Evolutionary conservation across 2,329 filamentous ascomycete species (phyloP).

Genomic region (Colletotrichum kahawae): DNA sequence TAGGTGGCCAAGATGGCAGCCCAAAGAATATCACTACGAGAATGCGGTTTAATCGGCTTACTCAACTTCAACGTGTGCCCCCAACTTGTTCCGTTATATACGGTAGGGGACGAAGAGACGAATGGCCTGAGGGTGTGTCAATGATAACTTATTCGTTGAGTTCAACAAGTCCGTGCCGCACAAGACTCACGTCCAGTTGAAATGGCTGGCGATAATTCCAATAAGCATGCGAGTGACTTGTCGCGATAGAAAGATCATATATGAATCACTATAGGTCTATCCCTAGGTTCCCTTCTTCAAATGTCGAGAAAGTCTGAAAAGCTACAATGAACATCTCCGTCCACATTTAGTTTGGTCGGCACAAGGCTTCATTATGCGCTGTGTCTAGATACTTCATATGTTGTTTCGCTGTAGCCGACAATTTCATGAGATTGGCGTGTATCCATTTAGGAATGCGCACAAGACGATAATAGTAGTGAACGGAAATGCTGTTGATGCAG

Average conservation of each 20-base stretch:
- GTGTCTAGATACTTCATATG: rapidly evolving
- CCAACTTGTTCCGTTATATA: background rate
- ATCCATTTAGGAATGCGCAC: background rate
- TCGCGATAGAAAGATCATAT: too few species aligned
- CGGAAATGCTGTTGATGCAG: background rate
- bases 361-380: background rate
- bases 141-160: background rate
- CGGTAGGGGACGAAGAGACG: background rate
- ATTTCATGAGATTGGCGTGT: background rate
- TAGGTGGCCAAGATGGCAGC: too few species aligned
- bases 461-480: background rate
- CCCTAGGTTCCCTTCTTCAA: background rate
- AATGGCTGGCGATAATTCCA: background rate
- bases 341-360: too few species aligned
- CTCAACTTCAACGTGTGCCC: background rate
- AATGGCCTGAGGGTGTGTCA: background rate
- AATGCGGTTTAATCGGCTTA: background rate
- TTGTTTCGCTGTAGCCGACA: background rate
- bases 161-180: background rate
- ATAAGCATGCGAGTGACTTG: background rate
- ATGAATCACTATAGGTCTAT: too few species aligned
- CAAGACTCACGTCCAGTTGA: background rate
- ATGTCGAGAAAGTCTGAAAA: too few species aligned
- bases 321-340: too few species aligned
- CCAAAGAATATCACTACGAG: too few species aligned